Evolutionary conservation across 805 yeast species (phyloP).

Genomic region (Ogataea paradorogensis): DNA sequence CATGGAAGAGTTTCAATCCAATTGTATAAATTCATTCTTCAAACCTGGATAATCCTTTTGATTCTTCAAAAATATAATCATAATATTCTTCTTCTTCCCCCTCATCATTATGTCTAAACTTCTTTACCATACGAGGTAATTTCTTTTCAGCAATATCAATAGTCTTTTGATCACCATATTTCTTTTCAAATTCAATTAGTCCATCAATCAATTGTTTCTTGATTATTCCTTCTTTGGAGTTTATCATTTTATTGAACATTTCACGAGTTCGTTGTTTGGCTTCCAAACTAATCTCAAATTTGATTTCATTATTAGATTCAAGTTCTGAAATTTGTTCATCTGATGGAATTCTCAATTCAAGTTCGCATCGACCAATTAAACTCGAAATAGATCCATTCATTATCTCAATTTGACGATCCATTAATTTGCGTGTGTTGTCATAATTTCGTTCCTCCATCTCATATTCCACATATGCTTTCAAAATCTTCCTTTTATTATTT

Average conservation of each 20-base stretch:
- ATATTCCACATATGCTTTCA: constrained; percentile 46
- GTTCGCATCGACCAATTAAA: constrained; percentile 69
- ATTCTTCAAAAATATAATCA: constrained; percentile 9
- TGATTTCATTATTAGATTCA: constrained; percentile 43
- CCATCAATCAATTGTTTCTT: constrained; percentile 58
- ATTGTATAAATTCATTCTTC: constrained; percentile 6
- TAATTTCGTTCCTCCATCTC: constrained; percentile 61
- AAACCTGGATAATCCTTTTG: constrained; percentile 3
- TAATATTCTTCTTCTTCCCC: constrained; percentile 37
- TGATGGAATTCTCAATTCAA: constrained; percentile 66
- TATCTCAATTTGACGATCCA: constrained; percentile 37
- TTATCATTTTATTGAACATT: constrained; percentile 55
- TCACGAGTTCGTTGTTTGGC: constrained; percentile 45
- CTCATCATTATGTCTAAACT: constrained; percentile 41
- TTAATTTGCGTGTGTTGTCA: constrained; percentile 51
- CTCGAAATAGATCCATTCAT: constrained; percentile 35
- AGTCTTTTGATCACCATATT: constrained; percentile 51
- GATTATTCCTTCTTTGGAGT: constrained; percentile 37
- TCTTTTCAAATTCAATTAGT: constrained; percentile 59
- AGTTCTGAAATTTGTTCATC: constrained; percentile 41
- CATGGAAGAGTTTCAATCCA: constrained; percentile 17
- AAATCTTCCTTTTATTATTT: constrained; percentile 8
- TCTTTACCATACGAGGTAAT: constrained; percentile 53
- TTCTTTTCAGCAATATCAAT: constrained; percentile 39
- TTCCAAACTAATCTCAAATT: constrained; percentile 46